Evolutionary conservation across 129 eudicot genomes (phyloP).

Genomic region (Daucus carota): DNA sequence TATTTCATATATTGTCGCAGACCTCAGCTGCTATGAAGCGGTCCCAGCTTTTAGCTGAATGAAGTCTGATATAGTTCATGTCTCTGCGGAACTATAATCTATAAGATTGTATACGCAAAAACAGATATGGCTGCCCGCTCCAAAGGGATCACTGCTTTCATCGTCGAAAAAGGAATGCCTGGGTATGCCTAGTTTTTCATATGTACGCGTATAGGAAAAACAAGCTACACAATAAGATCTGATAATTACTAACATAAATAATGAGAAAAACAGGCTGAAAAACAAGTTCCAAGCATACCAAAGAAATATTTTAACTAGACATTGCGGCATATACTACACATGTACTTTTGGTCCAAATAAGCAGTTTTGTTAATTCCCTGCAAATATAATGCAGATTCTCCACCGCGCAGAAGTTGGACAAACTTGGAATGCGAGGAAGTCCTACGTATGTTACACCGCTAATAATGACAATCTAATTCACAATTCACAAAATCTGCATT

Average conservation of each 20-base stretch:
- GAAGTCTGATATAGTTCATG: background rate
- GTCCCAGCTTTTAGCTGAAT: background rate
- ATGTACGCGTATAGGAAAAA: background rate
- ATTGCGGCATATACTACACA: too few species aligned
- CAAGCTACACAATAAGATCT: too few species aligned
- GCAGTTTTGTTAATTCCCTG: background rate
- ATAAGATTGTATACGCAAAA: conserved; percentile 89
- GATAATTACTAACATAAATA: background rate
- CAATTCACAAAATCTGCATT: too few species aligned
- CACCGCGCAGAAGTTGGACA: conserved; percentile 96
- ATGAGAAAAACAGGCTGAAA: background rate
- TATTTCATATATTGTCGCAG: background rate
- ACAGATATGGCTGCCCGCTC: conserved; percentile 66
- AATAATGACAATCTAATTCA: background rate
- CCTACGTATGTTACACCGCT: conserved; percentile 57
- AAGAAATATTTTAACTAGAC: background rate
- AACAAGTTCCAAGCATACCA: background rate
- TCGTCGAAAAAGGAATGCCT: conserved; percentile 94
- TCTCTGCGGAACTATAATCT: background rate
- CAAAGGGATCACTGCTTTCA: conserved; percentile 92
- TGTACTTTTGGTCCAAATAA: too few species aligned
- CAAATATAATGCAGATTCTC: conserved; percentile 61
- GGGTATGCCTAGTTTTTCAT: conserved; percentile 37
- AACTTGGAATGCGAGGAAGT: conserved; percentile 99
- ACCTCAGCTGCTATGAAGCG: background rate